phyloP scores from a whole-genome alignment of 2,329 filamentous ascomycete genomes.

The Gyromitra esculenta region DNA sequence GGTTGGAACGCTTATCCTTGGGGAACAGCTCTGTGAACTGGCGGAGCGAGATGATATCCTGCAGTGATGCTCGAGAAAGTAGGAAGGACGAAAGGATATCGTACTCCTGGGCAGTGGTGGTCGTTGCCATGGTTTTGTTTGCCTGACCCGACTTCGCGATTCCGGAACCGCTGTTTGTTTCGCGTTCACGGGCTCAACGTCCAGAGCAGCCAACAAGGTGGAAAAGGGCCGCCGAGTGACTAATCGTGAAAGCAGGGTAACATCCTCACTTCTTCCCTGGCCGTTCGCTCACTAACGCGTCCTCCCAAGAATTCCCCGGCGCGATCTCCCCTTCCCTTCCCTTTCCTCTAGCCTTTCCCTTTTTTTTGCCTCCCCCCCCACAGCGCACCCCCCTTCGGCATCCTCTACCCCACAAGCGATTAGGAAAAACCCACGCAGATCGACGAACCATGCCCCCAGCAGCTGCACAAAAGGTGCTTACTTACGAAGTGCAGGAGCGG shows the following conservation, averaged over 20 bases:
- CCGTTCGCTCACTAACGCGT: conserved; percentile 42
- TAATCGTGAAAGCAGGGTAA: conserved; percentile 46
- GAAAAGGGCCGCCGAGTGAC: conserved; percentile 33
- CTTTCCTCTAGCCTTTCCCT: conserved; percentile 23
- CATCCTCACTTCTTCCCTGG: background rate
- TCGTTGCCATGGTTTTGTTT: conserved; percentile 68
- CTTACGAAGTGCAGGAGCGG: conserved; percentile 80
- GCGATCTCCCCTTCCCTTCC: conserved; percentile 28
- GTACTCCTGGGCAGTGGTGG: conserved; percentile 67
- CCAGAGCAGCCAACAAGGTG: background rate
- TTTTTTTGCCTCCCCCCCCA: conserved; percentile 14
- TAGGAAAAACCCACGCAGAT: conserved; percentile 26
- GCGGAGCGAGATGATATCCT: conserved; percentile 75
- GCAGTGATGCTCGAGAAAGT: conserved; percentile 77
- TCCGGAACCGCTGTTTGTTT: background rate
- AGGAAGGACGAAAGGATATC: conserved; percentile 81
- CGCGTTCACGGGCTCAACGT: background rate
- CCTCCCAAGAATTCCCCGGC: conserved; percentile 26
- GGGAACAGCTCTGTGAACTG: conserved; percentile 83
- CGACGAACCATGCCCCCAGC: conserved; percentile 61
- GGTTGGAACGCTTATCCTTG: conserved; percentile 70
- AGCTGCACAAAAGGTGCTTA: conserved; percentile 63
- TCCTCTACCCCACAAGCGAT: conserved; percentile 22
- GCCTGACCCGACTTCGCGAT: background rate
- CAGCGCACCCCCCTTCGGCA: background rate